Percentiles rank a stretch among this genome's conserved stretches.
phyloP scores from a whole-genome alignment of 192 early-diverging fungal genomes.

The Mortierella hygrophila region DNA sequence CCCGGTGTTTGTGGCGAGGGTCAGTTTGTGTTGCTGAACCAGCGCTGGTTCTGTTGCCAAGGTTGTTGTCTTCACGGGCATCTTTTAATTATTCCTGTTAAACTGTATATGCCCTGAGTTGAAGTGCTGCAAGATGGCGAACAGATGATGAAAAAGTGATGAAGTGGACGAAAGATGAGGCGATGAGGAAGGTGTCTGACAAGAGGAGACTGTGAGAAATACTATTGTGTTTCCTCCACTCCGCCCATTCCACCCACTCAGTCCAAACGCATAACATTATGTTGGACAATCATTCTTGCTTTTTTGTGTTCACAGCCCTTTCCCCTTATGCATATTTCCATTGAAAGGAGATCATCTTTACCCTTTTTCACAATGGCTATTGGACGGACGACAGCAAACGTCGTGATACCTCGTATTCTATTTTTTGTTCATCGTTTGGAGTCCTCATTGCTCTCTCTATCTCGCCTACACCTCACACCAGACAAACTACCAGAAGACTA shows the following conservation, averaged over 20 bases:
- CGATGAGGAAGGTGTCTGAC: background rate
- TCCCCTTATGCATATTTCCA: background rate
- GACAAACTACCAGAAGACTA: background rate
- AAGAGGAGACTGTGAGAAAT: background rate
- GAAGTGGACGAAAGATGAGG: background rate
- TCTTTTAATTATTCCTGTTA: background rate
- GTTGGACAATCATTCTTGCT: background rate
- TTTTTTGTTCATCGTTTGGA: background rate
- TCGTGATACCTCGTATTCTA: background rate
- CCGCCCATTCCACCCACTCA: background rate
- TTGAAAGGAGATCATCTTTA: background rate
- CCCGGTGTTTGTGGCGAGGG: background rate
- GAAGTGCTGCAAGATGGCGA: background rate
- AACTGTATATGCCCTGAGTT: background rate
- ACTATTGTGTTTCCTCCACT: background rate
- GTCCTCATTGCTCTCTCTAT: background rate
- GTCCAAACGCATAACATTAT: background rate
- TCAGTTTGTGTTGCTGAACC: slow-evolving; percentile 33
- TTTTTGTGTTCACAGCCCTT: background rate
- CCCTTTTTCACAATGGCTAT: too few relatives aligned
- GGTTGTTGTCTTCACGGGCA: slow-evolving; percentile 39
- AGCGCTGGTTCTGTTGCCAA: slow-evolving; percentile 22
- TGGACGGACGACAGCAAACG: background rate
- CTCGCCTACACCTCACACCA: background rate
- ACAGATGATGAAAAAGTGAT: background rate